Evolutionary conservation across 352 stramenopile genomes (phyloP).

Genomic region (Phytopythium helicoides): DNA sequence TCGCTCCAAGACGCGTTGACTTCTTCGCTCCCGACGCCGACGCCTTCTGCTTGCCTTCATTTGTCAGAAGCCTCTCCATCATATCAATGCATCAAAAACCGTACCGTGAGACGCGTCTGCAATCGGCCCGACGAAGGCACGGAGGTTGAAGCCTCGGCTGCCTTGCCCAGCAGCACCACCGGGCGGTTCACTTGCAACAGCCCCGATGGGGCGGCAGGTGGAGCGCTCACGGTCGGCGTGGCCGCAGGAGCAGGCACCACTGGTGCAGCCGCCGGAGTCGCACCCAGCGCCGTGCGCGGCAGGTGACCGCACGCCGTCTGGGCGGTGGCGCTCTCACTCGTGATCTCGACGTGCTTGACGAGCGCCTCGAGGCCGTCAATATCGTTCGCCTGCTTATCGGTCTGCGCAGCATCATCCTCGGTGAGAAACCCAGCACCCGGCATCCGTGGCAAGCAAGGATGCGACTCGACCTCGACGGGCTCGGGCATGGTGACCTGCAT

Average conservation of each 20-base stretch:
- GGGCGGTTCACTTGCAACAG: constrained; percentile 61
- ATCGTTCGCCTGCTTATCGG: constrained; percentile 22
- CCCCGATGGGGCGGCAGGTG: constrained; percentile 24
- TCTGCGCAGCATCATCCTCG: constrained; percentile 14
- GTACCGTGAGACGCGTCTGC: constrained; percentile 63
- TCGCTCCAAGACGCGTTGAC: constrained; percentile 59
- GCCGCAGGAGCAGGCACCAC: constrained; percentile 17
- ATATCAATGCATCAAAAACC: neutral
- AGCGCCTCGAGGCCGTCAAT: constrained; percentile 77
- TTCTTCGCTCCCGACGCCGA: constrained; percentile 37
- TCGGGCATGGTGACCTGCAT: constrained; percentile 51
- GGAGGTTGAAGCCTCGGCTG: constrained; percentile 38
- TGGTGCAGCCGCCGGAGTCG: constrained; percentile 1
- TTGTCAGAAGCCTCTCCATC: neutral
- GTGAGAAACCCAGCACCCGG: too few relatives aligned
- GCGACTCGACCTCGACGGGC: constrained; percentile 37
- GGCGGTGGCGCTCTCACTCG: constrained; percentile 20
- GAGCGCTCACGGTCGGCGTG: constrained; percentile 6
- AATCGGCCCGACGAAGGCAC: constrained; percentile 35
- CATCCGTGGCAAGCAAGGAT: too few relatives aligned
- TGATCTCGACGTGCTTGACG: constrained; percentile 73
- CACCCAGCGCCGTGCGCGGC: constrained; percentile 22
- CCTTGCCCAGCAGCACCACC: constrained; percentile 68
- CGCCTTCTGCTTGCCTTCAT: constrained; percentile 23
- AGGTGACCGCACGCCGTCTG: constrained; percentile 52